Evolutionary conservation across 2,329 filamentous ascomycete genomes (phyloP), one percentile per base, ranked within the genome.

Genomic region (Talaromyces sp.): DNA sequence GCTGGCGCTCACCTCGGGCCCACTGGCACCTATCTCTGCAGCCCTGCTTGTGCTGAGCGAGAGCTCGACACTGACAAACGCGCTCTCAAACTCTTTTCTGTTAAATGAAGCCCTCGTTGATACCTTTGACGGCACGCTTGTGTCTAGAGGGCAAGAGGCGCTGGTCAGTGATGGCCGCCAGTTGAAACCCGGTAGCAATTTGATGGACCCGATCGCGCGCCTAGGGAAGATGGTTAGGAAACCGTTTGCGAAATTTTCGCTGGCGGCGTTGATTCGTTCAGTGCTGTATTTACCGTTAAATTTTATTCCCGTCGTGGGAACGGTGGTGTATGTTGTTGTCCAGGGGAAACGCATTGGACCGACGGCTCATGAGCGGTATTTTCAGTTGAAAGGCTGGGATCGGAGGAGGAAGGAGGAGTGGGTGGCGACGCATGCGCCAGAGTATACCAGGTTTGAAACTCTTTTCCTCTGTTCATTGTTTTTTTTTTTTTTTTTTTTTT

Each of bases 221-320:
- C 69, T 88, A 29, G 86, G 85, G 29, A 85, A 83, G 67, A 68
- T 85, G 54, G 70, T 83, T 38, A 82, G 79, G 65, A 53, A 31
- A 9, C 57, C 84, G 83, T 83, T 86, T 61, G 75, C 74, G 27
- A 78, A 80, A 62, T 82, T 82, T 60, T 78, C 79, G 0, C 79
- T 81, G 1, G 75, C 75, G 67, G 86, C 88, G 8, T 75, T 96
- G 51, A 77, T 96, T 43, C 82, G 90, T 48, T 93, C 93, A 68
- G 71, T 96, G 64, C 84, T 97, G 77, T 94, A 95, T 72, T 80
- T 96, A 48, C 92, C 93, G 11, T 81, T 97, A 62, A 97, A 97
- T 78, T 92, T 96, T 71, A 92, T 97, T 57, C 93, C 93, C 0
- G 83, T 97, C 0, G 85, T 96, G 19, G 93, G 93, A 6, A 96